Conservation (phyloP, 345 rosid species). For the Eucalyptus sp. region DNA sequence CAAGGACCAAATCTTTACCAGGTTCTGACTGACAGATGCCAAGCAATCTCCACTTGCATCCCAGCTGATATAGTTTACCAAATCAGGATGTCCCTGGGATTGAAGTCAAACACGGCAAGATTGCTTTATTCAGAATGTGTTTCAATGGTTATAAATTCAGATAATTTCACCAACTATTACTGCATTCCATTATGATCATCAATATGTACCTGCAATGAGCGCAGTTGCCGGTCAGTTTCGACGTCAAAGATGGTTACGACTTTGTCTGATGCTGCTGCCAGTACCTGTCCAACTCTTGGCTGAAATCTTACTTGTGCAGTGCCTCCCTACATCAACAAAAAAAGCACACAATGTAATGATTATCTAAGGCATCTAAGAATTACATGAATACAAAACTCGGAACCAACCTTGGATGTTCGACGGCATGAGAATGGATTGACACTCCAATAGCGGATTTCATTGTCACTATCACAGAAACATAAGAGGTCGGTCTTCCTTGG, state of each 20-base stretch:
- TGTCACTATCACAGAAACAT: conserved; percentile 45
- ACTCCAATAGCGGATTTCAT: conserved; percentile 45
- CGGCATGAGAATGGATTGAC: conserved; percentile 29
- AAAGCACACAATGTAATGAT: neutral
- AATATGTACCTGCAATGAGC: conserved; percentile 32
- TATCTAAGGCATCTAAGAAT: neutral
- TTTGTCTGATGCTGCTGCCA: conserved; percentile 62
- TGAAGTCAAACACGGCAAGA: neutral
- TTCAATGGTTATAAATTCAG: neutral
- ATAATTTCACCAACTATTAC: neutral
- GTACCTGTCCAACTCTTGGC: conserved; percentile 41
- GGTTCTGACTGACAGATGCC: conserved; percentile 58
- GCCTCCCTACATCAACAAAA: conserved; percentile 27
- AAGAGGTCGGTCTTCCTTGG: conserved; percentile 53
- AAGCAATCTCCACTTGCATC: conserved; percentile 44
- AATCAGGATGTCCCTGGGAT: conserved; percentile 44
- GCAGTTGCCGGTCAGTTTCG: conserved; percentile 32
- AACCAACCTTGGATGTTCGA: conserved; percentile 37
- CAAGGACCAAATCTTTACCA: conserved; percentile 59
- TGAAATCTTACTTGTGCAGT: conserved; percentile 57
- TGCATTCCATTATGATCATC: neutral
- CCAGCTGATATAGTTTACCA: conserved; percentile 55
- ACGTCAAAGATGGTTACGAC: conserved; percentile 47
- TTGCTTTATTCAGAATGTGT: neutral
- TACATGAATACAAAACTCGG: neutral